Evolutionary conservation across 2,329 filamentous ascomycete genomes (phyloP), one percentile per base, ranked within the genome.

Genomic region (Gnomoniopsis sp.): DNA sequence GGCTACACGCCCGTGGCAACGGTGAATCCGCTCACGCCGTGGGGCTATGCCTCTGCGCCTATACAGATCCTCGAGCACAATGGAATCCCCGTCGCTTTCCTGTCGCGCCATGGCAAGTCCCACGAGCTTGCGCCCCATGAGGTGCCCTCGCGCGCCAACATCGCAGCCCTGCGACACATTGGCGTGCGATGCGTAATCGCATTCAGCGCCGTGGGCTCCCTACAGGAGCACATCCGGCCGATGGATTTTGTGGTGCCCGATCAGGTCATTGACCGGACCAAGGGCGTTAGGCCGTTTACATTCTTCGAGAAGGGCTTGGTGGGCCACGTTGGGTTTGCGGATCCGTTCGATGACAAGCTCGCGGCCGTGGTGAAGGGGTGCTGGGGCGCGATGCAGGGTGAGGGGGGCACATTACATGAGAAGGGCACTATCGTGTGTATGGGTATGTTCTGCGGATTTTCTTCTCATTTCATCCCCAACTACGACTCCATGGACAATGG

Each of bases 201-300:
- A 64, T 99, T 99, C 79, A 93, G 89, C 64, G 95, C 95, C 51
- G 95, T 99, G 58, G 95, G 95, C 63, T 93, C 89, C 69, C 79
- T 99, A 71, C 91, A 89, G 72, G 95, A 97, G 78, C 85, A 91
- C 70, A 93, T 99, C 74, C 91, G 90, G 76, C 95, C 95, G 47
- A 89, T 95, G 77, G 95, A 99, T 79, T 99, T 99, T 74, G 90
- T 98, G 53, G 84, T 99, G 14, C 95, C 93, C 0, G 92, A 97
- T 76, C 95, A 99, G 79, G 85, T 96, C 73, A 97, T 98, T 72
- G 95, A 99, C 78, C 90, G 93, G 63, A 98, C 93, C 65, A 98
- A 97, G 84, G 95, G 93, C 55, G 82, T 96, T 63, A 84, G 95
- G 8, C 92, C 93, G 2, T 97, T 93, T 74, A 98, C 95, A 26